phyloP scores from a whole-genome alignment of 129 eudicot genomes.

The Escallonia rubra region DNA sequence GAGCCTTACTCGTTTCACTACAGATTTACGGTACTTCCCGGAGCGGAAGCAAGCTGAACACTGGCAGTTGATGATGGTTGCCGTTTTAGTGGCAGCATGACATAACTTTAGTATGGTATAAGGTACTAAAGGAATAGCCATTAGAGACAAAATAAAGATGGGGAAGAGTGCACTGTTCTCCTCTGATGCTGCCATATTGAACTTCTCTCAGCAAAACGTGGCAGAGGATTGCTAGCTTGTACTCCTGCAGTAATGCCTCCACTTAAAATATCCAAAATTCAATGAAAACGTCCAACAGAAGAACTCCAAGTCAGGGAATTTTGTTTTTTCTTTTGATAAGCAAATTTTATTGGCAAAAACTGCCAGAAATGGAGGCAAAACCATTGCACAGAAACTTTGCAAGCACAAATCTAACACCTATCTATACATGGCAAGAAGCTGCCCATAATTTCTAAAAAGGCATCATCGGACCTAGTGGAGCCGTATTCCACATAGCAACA shows the following conservation, averaged over 20 bases:
- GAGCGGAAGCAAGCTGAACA: slow-evolving; percentile 81
- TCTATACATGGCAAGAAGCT: too few species aligned
- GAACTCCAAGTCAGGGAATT: too few species aligned
- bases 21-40: slow-evolving; percentile 80
- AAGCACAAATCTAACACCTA: too few species aligned
- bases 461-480: too few species aligned
- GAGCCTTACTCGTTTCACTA: slow-evolving; percentile 63
- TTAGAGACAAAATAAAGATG: slow-evolving; percentile 72
- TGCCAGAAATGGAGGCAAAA: too few species aligned
- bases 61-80: slow-evolving; percentile 56
- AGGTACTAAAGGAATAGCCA: slow-evolving; percentile 92
- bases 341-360: too few species aligned
- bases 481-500: too few species aligned
- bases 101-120: slow-evolving; percentile 74
- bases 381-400: too few species aligned
- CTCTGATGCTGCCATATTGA: slow-evolving; percentile 71
- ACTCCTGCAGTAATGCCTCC: slow-evolving; percentile 16
- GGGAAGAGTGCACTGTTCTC: slow-evolving; percentile 85
- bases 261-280: background rate
- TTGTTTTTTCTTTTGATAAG: too few species aligned
- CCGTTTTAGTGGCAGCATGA: slow-evolving; percentile 58
- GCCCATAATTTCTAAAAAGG: too few species aligned
- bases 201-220: slow-evolving; percentile 7
- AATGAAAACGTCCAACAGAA: too few species aligned
- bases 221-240: slow-evolving; percentile 7